These are phyloP conservation scores for Epichloe festucae DNA, from an alignment of 2,329 filamentous ascomycete species.

Conservation along the genomic window DNA sequence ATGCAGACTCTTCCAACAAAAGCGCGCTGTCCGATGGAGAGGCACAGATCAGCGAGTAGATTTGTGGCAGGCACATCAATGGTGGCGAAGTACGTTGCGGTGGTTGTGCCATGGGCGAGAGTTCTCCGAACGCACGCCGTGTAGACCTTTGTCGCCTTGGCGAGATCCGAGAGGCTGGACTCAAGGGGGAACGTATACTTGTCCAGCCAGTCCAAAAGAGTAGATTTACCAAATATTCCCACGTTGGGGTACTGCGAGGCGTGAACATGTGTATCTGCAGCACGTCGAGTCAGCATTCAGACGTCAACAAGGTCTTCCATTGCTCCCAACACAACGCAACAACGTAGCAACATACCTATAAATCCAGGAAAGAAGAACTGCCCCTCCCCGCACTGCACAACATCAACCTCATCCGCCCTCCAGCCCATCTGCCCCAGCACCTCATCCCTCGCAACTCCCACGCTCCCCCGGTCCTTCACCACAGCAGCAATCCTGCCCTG, in stretches of 20 bases:
- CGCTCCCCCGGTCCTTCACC: slow-evolving; percentile 21
- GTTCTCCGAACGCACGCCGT: slow-evolving; percentile 65
- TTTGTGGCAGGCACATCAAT: slow-evolving; percentile 82
- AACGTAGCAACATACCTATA: slow-evolving; percentile 40
- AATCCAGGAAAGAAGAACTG: slow-evolving; percentile 80
- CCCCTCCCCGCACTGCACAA: slow-evolving; percentile 27
- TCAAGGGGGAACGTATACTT: slow-evolving; percentile 94
- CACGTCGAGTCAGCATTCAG: not conserved
- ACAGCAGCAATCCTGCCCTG: slow-evolving; percentile 38
- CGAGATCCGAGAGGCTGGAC: slow-evolving; percentile 51
- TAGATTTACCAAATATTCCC: slow-evolving; percentile 87
- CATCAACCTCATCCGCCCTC: slow-evolving; percentile 23
- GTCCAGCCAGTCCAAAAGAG: slow-evolving; percentile 84
- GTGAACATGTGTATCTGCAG: slow-evolving; percentile 85
- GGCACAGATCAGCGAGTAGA: slow-evolving; percentile 72
- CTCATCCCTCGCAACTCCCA: slow-evolving; percentile 16
- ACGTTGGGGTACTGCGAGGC: slow-evolving; percentile 90
- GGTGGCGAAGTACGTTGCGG: slow-evolving; percentile 89
- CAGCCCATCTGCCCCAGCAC: slow-evolving; percentile 33
- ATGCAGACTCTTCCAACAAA: slow-evolving; percentile 94
- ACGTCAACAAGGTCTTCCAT: not conserved
- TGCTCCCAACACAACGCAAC: not conserved
- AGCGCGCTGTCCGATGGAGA: slow-evolving; percentile 69
- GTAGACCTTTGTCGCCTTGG: slow-evolving; percentile 60
- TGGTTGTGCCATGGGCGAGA: slow-evolving; percentile 82